Conservation (phyloP, 2,329 filamentous ascomycete genomes). For the Xylariaceae sp. region DNA sequence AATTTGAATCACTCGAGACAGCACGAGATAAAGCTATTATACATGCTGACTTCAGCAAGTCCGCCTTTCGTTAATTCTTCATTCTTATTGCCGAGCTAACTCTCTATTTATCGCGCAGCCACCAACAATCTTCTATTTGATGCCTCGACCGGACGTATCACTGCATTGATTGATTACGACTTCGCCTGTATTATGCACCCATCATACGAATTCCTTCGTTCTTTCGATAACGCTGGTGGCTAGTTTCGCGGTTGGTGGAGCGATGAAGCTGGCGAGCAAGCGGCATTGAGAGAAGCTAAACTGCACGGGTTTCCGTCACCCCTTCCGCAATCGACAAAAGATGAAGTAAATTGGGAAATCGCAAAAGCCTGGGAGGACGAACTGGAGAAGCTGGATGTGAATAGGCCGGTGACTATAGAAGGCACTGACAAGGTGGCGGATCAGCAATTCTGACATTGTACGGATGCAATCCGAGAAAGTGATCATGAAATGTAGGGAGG, state of each 20-base stretch:
- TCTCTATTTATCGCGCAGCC: background rate
- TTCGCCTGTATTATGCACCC: constrained; percentile 20
- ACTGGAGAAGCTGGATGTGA: constrained; percentile 25
- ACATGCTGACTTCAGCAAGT: constrained; percentile 41
- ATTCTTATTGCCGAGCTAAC: background rate
- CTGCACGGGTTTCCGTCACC: constrained; percentile 18
- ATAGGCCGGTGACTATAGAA: constrained; percentile 15
- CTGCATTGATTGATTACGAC: constrained; percentile 20
- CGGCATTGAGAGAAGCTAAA: constrained; percentile 13
- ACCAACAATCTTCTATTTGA: constrained; percentile 19
- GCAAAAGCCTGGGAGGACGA: constrained; percentile 22
- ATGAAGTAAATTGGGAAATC: constrained; percentile 18
- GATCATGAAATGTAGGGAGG: constrained; percentile 13
- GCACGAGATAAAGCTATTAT: constrained; percentile 34
- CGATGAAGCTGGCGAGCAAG: constrained; percentile 9
- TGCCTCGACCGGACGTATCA: constrained; percentile 11
- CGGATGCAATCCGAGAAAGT: constrained; percentile 19
- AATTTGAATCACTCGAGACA: constrained; percentile 30
- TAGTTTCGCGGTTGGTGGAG: constrained; percentile 17
- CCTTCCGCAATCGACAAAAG: constrained; percentile 8
- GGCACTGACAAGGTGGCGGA: constrained; percentile 29
- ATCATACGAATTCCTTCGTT: constrained; percentile 23
- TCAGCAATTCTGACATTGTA: constrained; percentile 23
- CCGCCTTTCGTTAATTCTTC: background rate
- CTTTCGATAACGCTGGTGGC: constrained; percentile 14